Evolutionary conservation across 2,329 filamentous ascomycete species (phyloP).

Genomic region (Emergomyces orientalis): DNA sequence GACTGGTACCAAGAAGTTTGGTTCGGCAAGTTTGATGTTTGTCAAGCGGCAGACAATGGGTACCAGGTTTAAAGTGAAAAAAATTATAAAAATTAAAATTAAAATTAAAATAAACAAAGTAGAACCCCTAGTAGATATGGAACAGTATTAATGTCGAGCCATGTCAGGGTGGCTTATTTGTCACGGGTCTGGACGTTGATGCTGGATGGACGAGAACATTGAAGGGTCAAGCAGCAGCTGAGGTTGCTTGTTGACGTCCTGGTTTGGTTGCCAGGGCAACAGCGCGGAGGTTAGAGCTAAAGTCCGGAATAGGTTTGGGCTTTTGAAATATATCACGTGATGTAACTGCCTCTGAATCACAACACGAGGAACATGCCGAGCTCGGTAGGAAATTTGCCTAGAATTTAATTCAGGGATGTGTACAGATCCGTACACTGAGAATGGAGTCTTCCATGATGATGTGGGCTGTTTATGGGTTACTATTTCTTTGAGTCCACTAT

Average conservation of each 20-base stretch:
- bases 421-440: neutral
- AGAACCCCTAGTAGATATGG: neutral
- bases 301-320: neutral
- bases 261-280: constrained; percentile 3
- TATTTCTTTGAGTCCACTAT: too few species aligned
- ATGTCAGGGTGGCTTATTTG: too few species aligned
- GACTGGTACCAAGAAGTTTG: neutral
- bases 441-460: too few species aligned
- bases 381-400: too few species aligned
- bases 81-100: neutral
- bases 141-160: neutral
- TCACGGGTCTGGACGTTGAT: neutral
- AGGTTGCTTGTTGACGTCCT: neutral
- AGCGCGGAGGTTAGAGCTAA: neutral
- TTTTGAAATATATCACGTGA: too few species aligned
- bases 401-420: neutral
- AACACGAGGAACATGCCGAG: too few species aligned
- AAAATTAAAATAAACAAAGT: neutral
- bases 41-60: neutral
- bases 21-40: neutral
- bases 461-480: too few species aligned
- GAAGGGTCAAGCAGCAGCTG: too few species aligned
- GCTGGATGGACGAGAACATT: neutral
- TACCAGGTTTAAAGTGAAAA: neutral
- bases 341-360: too few species aligned